Evolutionary conservation across 305 asterid species (phyloP), one percentile per base, ranked within the genome.

Genomic region (Fraxinus platypoda): DNA sequence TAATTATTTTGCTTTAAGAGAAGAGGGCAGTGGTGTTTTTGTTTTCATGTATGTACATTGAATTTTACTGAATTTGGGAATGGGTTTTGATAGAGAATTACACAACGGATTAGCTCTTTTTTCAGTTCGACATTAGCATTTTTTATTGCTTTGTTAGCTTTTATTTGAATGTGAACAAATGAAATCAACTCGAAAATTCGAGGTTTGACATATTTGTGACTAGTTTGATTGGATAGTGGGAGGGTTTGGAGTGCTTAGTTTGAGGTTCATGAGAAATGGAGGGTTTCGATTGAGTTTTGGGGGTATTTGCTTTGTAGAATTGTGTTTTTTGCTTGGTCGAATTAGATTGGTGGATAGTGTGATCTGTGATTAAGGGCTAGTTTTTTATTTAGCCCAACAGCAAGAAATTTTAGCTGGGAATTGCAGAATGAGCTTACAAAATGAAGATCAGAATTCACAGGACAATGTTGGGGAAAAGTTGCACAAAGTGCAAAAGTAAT

Each of bases 351-450:
- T 73, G 71, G 38, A 77, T 78, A 8, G 35, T 37, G 74, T n/a
- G 77, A 66, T 64, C 84, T 9, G 25, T 77, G 46, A 75, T 79
- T 43, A 28, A 77, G 83, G 54, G 79, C 59, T 30, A 74, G 78
- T 23, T 74, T 79, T 41, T 41, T 41, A 38, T 28, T 75, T 64
- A 25, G 6, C 17, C 15, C 17, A 2, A 64, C 17, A 0, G 72
- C 72, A 64, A 64, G 72, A 64, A 8, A 64, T 19, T 52, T 74
- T 82, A 74, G 28, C 4, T 26, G 25, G 25, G 72, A 66, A 31
- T 70, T 77, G 54, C 78, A 87, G 74, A 83, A 89, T 89, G 92
- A 89, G 86, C 87, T 78, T 78, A 81, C 87, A 82, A 43, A 85
- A 78, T 75, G 90, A 83, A 83, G 91, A 84, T 74, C 66, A 71